Evolutionary conservation across 1,284 basidiomycete genomes (phyloP), one percentile per base, ranked within the genome.

Genomic region (Ganoderma lucidum): DNA sequence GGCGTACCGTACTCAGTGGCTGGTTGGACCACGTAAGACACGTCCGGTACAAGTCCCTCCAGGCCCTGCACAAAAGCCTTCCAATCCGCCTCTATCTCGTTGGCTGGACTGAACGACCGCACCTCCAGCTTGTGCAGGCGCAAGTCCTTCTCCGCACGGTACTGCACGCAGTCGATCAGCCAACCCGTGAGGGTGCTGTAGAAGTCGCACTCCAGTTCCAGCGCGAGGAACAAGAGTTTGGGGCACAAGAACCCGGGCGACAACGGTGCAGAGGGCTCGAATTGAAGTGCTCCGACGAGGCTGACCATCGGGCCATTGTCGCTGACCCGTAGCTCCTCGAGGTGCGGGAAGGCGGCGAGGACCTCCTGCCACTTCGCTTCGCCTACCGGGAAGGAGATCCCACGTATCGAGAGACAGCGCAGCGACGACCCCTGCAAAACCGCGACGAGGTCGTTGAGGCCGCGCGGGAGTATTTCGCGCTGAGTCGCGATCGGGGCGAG

Each of bases 301-400:
- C 45, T n/a, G 19, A 48, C 45, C 45, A 48, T 48, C 19, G 45
- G 45, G 45, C 45, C 45, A 10, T 48, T 10, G 19, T 48, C 45
- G 45, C 45, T 23, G 45, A 48, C 45, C 19, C 45, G 45, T n/a
- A 48, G 45, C n/a, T 48, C 45, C 45, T 48, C 45, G 45, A 48
- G 45, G 19, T 23, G 17, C 6, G 45, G 45, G n/a, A 48, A 48
- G 6, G 45, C 45, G 6, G 19, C 45, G 19, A 48, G 45, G 45
- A 48, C 19, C 45, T 48, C 45, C 45, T n/a, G 45, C 45, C 45
- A 48, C 19, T 48, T 48, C 45, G 45, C 6, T n/a, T 48, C n/a
- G 45, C 19, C 10, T 19, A 48, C 19, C 19, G n/a, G 45, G 19
- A 9, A 48, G 19, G 9, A 8, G 45, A 48, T 48, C 19, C 45